Conservation (phyloP, 768 basidiomycete species). For the Lentinula detonsa region DNA sequence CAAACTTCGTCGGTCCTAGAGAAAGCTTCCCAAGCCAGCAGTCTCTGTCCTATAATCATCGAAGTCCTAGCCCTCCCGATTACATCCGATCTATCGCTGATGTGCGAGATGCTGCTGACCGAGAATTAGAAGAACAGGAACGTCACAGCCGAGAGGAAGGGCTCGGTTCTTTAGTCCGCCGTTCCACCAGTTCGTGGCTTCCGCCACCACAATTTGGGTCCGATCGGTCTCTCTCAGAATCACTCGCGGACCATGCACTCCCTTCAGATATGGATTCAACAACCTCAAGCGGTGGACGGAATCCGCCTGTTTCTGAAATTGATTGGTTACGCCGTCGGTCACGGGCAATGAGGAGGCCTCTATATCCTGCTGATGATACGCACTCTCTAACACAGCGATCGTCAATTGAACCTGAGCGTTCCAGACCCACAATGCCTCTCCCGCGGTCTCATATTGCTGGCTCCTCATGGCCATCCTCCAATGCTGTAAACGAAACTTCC, state of each 20-base stretch:
- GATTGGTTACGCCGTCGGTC: slow-evolving; percentile 2
- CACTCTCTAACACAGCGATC: neutral
- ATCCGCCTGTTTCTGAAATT: neutral
- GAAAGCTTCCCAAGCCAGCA: neutral
- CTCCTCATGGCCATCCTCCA: slow-evolving; percentile 2
- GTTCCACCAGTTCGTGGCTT: slow-evolving; percentile 3
- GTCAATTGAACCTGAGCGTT: neutral
- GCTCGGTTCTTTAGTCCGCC: neutral
- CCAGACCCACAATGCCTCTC: neutral
- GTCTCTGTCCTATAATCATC: neutral
- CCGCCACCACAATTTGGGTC: slow-evolving; percentile 1
- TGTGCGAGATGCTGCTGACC: neutral
- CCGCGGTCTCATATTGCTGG: neutral
- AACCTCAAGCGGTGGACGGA: neutral
- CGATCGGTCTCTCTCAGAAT: neutral
- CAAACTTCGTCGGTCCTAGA: neutral
- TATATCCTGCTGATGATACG: neutral
- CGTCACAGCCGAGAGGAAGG: neutral
- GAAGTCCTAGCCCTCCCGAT: neutral
- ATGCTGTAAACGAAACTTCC: neutral
- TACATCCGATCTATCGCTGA: neutral
- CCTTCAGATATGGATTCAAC: neutral
- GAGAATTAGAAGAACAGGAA: slow-evolving; percentile 1
- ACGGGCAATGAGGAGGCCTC: neutral
- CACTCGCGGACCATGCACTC: neutral